Base-by-base conservation (phyloP, 2,329 filamentous ascomycete genomes). In the Colletotrichum tropicale region DNA sequence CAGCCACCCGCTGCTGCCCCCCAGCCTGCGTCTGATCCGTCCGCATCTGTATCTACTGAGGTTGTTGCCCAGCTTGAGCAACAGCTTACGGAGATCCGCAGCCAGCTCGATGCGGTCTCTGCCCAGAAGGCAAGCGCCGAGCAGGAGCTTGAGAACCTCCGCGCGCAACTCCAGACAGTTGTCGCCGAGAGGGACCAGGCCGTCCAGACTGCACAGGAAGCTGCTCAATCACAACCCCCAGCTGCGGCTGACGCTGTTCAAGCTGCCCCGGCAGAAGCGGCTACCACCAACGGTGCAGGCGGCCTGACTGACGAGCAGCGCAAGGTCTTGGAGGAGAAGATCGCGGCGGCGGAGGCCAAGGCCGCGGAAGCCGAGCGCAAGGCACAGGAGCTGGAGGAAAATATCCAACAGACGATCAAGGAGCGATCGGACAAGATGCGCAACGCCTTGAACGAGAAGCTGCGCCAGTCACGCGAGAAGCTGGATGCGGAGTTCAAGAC, bases 61-160 rank as follows among this genome's bases (percentile, higher is more conserved):
- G 84, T 90, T 80, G 81, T 88, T 7, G 78, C 84, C 10, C 84
- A 86, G 64, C 81, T 90, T 21, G 88, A 92, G 76, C 85, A 87
- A 76, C 87, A 92, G 76, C 84, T 92, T 9, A 78, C 82, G 3
- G 82, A 86, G 56, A 82, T 88, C 16, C 88, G 85, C 26, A 90
- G 92, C 78, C 91, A 96, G 78, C 89, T 97, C 12, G 92, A 93
- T 58, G 88, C 88, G 3, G 89, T 93, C 69, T 92, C 87, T 8
- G 87, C 91, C 12, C 93, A 97, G 82, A 96, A 95, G 83, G 88
- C 92, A 21, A 87, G 88, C 3, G 87, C 95, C n/a, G 91, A 95
- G 78, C 86, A 91, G 73, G 92, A 94, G 76, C 87, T 94, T 3
- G 86, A 88, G 61, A 83, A 81, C 28, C 82, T 93, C 3, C 89